Conservation (phyloP, 163 green algal species). For the Scenedesmus sp. region DNA sequence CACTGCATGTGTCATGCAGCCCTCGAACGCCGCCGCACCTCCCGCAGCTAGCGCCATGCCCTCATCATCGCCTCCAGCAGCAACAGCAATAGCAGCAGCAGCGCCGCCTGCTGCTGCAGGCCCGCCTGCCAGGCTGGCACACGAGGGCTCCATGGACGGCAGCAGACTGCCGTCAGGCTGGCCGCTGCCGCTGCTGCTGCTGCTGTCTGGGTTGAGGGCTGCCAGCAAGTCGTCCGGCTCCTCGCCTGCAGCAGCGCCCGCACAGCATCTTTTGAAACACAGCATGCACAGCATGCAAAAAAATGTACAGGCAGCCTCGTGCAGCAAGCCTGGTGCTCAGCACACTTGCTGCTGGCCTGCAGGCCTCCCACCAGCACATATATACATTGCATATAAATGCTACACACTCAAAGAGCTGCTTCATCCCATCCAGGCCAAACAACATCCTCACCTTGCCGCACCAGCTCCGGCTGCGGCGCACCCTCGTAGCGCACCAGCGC, state of each 20-base stretch:
- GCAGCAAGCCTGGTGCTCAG: neutral
- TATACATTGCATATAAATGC: neutral
- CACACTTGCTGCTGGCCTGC: neutral
- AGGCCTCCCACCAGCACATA: neutral
- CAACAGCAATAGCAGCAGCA: conserved; percentile 6
- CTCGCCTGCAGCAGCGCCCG: conserved; percentile 17
- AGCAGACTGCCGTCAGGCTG: conserved; percentile 6
- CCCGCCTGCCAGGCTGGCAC: neutral
- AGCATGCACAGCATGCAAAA: no score
- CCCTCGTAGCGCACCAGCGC: conserved; percentile 71
- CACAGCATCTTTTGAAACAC: no score
- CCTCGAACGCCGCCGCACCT: neutral
- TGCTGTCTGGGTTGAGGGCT: conserved; percentile 15
- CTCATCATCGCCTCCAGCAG: neutral
- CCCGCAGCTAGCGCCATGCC: neutral
- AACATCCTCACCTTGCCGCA: conserved; percentile 38
- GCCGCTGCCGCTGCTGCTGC: neutral
- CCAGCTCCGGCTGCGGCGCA: neutral
- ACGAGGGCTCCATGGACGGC: conserved; percentile 34
- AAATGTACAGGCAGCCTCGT: neutral
- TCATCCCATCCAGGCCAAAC: no score
- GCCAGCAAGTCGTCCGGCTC: conserved; percentile 44
- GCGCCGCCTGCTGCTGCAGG: neutral
- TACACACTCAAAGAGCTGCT: no score
- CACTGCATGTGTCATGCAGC: no score